Percentiles rank a stretch among this genome's conserved stretches.
Evolutionary conservation across 176 grass and related monocot genomes (phyloP).

Genomic region (Zoysia pacifica): DNA sequence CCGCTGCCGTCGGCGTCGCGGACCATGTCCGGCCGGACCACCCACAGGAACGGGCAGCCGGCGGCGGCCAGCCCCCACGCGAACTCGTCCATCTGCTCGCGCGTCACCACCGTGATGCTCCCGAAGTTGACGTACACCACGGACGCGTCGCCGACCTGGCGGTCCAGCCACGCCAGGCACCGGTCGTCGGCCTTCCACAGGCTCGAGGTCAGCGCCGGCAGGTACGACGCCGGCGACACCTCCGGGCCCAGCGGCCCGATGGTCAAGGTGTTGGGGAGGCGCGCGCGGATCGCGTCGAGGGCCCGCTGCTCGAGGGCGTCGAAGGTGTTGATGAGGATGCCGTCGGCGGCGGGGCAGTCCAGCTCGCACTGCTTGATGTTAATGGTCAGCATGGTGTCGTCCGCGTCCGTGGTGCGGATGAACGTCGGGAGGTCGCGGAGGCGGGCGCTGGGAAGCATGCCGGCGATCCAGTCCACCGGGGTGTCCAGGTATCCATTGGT

Average conservation of each 20-base stretch:
- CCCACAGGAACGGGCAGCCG: constrained; percentile 63
- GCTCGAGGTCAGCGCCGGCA: constrained; percentile 47
- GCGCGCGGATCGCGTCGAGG: constrained; percentile 43
- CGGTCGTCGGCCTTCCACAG: constrained; percentile 62
- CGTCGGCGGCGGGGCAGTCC: constrained; percentile 38
- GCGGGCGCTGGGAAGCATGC: constrained; percentile 38
- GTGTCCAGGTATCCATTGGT: constrained; percentile 69
- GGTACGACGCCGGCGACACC: constrained; percentile 33
- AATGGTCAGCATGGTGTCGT: constrained; percentile 64
- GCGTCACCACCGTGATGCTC: constrained; percentile 66
- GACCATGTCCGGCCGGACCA: constrained; percentile 64
- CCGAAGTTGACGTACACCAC: constrained; percentile 71
- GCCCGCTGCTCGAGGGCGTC: constrained; percentile 25
- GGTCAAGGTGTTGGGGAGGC: constrained; percentile 57
- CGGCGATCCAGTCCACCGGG: constrained; percentile 63
- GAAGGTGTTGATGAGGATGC: constrained; percentile 54
- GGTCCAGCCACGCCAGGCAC: constrained; percentile 61
- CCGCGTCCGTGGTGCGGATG: constrained; percentile 61
- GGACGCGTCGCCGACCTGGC: constrained; percentile 6
- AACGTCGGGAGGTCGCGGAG: constrained; percentile 79
- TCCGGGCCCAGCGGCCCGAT: constrained; percentile 54
- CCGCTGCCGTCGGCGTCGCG: constrained; percentile 26
- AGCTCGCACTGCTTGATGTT: constrained; percentile 48
- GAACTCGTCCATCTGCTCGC: constrained; percentile 57
- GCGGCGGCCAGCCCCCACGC: constrained; percentile 60